Evolutionary conservation across 2,329 filamentous ascomycete species (phyloP).

Genomic region (Ceratocystis lukuohia): DNA sequence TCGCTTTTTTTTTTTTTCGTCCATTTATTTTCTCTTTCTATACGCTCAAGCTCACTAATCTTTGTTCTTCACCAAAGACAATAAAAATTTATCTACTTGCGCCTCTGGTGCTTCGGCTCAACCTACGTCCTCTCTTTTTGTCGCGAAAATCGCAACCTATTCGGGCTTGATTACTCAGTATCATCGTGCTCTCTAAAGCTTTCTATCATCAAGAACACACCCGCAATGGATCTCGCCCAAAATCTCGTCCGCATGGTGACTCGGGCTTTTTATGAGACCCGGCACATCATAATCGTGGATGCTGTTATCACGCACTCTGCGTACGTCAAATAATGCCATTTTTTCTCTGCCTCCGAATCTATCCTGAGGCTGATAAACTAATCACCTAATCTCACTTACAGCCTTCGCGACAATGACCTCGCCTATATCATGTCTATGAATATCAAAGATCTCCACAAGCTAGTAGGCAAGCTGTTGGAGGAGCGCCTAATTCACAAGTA

Average conservation of each 20-base stretch:
- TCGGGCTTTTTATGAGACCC: constrained; percentile 75
- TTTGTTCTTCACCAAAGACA: not conserved
- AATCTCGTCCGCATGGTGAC: constrained; percentile 75
- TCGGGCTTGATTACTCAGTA: not conserved
- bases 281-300: constrained; percentile 74
- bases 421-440: constrained; percentile 79
- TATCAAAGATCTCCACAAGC: constrained; percentile 79
- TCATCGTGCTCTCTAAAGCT: not conserved
- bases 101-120: not conserved
- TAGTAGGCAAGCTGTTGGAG: constrained; percentile 72
- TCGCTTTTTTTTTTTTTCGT: not conserved
- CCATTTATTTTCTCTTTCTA: not conserved
- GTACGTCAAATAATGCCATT: constrained; percentile 31
- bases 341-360: not conserved
- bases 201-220: not conserved
- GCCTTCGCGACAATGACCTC: constrained; percentile 78
- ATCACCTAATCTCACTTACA: constrained; percentile 49
- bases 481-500: constrained; percentile 48
- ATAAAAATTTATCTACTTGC: constrained; percentile 1
- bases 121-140: not conserved
- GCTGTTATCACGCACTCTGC: constrained; percentile 70
- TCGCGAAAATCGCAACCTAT: not conserved
- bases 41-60: not conserved
- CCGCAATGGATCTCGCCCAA: constrained; percentile 43
- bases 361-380: constrained; percentile 48